A percentile compares a stretch with the other conserved stretches of the same genome.
Evolutionary conservation across 1,139 yeast genomes (phyloP).

Genomic region (Geotrichum bryndzae): DNA sequence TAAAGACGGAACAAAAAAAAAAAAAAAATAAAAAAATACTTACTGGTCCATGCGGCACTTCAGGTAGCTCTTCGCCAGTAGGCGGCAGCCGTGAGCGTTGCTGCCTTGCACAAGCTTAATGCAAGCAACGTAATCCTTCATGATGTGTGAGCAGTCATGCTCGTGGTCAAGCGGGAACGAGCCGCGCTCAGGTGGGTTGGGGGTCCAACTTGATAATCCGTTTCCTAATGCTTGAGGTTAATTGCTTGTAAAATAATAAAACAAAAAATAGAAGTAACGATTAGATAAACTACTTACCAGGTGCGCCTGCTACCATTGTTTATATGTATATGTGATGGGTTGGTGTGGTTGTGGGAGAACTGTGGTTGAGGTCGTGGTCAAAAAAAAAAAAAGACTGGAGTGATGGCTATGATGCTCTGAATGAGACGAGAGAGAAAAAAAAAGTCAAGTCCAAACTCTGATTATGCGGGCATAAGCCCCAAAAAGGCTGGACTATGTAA

Average conservation of each 20-base stretch:
- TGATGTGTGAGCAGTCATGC: slow-evolving; percentile 70
- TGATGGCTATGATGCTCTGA: neutral
- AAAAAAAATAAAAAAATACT: slow-evolving; percentile 13
- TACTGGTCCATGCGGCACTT: slow-evolving; percentile 81
- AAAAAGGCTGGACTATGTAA: neutral
- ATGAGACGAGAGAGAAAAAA: neutral
- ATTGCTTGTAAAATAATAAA: neutral
- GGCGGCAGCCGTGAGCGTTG: slow-evolving; percentile 84
- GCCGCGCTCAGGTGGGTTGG: slow-evolving; percentile 94
- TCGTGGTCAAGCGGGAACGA: slow-evolving; percentile 93
- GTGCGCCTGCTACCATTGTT: slow-evolving; percentile 14
- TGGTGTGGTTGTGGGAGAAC: neutral
- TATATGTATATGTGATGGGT: neutral
- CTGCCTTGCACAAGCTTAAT: slow-evolving; percentile 70
- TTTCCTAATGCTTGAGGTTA: slow-evolving; percentile 1
- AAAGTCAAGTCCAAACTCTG: neutral
- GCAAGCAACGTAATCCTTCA: slow-evolving; percentile 73
- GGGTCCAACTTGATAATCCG: slow-evolving; percentile 41
- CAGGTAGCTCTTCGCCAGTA: slow-evolving; percentile 73
- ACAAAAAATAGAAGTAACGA: neutral
- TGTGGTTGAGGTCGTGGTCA: neutral
- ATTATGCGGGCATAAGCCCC: neutral
- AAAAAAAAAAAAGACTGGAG: neutral
- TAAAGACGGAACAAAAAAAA: neutral
- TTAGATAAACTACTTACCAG: slow-evolving; percentile 2